Conservation (phyloP, 1,284 basidiomycete species). For the Ceratobasidium sp. region DNA sequence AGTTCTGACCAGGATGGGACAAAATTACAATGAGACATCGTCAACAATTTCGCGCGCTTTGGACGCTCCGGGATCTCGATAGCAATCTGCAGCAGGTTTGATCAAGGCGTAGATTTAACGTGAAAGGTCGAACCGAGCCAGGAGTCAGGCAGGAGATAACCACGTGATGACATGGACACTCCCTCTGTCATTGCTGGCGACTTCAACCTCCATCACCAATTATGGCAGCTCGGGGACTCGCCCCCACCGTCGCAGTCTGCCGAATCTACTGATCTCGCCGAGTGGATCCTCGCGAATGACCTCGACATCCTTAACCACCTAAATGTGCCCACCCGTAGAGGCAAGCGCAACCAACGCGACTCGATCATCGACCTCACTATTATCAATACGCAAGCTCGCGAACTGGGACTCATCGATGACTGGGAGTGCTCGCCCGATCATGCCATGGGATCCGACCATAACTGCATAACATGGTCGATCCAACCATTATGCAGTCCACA, state of each 20-base stretch:
- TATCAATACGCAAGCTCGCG: background rate
- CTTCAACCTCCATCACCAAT: conserved; percentile 36
- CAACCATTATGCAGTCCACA: too few relatives aligned
- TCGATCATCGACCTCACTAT: conserved; percentile 32
- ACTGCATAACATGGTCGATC: background rate
- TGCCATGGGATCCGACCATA: conserved; percentile 3
- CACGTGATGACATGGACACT: background rate
- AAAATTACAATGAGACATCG: too few relatives aligned
- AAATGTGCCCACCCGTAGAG: background rate
- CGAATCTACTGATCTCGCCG: conserved; percentile 11
- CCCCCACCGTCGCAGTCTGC: background rate
- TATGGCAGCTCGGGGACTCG: background rate
- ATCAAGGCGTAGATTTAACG: too few relatives aligned
- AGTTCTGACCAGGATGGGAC: too few relatives aligned
- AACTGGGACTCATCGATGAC: background rate
- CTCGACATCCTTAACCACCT: background rate
- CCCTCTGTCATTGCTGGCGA: conserved; percentile 22
- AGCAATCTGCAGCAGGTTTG: too few relatives aligned
- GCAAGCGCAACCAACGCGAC: background rate
- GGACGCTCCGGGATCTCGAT: too few relatives aligned
- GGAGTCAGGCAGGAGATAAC: too few relatives aligned
- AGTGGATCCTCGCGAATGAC: conserved; percentile 23
- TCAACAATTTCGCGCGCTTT: too few relatives aligned
- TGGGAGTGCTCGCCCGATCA: background rate
- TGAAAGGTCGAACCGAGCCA: too few relatives aligned